These are phyloP conservation scores for Rhodomyrtus tomentosa DNA, from an alignment of 345 rosid genomes.

Conservation along the genomic window DNA sequence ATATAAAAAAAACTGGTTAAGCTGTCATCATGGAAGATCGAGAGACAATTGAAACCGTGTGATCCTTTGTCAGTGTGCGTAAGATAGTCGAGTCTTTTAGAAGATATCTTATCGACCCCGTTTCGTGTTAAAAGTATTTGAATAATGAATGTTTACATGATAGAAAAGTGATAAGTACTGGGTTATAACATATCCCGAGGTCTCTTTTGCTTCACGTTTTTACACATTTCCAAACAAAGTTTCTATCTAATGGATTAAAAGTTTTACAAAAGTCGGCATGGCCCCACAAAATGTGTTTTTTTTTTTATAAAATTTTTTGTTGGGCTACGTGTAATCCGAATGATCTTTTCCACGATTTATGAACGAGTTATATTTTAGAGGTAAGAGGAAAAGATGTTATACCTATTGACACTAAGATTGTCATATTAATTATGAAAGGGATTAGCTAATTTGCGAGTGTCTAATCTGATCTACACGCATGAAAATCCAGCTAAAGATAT, in stretches of 20 bases:
- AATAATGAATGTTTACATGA: no score
- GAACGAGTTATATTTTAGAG: not conserved
- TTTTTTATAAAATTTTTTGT: not conserved
- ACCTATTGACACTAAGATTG: not conserved
- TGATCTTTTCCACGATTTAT: not conserved
- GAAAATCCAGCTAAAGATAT: not conserved
- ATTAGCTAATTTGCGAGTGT: not conserved
- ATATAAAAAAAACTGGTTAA: no score
- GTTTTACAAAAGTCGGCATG: fast-evolving
- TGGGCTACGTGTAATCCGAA: not conserved
- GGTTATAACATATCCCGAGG: no score
- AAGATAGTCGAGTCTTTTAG: not conserved
- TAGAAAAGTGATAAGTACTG: no score
- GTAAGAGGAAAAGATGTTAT: not conserved
- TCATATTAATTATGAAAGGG: not conserved
- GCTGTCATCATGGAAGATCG: not conserved
- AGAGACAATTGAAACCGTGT: not conserved
- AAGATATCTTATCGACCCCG: not conserved
- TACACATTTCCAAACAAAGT: no score
- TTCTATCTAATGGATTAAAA: not conserved
- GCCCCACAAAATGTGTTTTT: not conserved
- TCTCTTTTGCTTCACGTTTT: no score
- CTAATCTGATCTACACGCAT: not conserved
- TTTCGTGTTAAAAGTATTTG: not conserved
- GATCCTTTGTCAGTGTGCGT: not conserved